Evolutionary conservation across 73 alveolate species (phyloP).

Genomic region (Tetrahymena elliotti): DNA sequence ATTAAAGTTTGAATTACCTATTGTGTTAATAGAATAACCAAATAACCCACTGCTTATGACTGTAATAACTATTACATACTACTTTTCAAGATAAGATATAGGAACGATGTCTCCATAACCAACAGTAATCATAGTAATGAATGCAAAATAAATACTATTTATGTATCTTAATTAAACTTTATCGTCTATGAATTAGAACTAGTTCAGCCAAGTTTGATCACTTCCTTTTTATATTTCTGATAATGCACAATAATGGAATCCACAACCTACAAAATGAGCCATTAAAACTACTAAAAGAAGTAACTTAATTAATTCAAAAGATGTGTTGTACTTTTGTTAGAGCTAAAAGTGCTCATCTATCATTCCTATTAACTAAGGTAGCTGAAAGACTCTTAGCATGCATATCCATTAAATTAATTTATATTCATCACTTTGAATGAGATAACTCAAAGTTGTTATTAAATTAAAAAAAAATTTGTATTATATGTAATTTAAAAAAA

Average conservation of each 20-base stretch:
- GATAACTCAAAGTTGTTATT: slow-evolving; percentile 40
- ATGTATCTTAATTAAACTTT: slow-evolving; percentile 29
- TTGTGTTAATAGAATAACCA: slow-evolving; percentile 26
- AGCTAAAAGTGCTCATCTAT: slow-evolving; percentile 26
- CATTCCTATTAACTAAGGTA: slow-evolving; percentile 13
- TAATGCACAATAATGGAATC: slow-evolving; percentile 30
- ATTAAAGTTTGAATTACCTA: background rate
- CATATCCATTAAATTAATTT: background rate
- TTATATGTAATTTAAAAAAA: slow-evolving; percentile 45
- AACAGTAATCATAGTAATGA: slow-evolving; percentile 67
- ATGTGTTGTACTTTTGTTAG: slow-evolving; percentile 41
- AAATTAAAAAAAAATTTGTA: slow-evolving; percentile 53
- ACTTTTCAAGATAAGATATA: slow-evolving; percentile 58
- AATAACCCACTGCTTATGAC: slow-evolving; percentile 25
- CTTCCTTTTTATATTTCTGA: slow-evolving; percentile 3
- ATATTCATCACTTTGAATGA: background rate
- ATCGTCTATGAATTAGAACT: background rate
- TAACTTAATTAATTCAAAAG: slow-evolving; percentile 26
- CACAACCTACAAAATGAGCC: slow-evolving; percentile 42
- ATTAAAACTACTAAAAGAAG: slow-evolving; percentile 12
- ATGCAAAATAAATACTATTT: slow-evolving; percentile 64
- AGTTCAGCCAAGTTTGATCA: background rate
- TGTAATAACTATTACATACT: slow-evolving; percentile 41
- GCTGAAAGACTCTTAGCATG: background rate
- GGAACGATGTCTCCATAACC: slow-evolving; percentile 85